Conservation (phyloP, 192 early-diverging fungal genomes). For the Geosiphon pyriformis region DNA sequence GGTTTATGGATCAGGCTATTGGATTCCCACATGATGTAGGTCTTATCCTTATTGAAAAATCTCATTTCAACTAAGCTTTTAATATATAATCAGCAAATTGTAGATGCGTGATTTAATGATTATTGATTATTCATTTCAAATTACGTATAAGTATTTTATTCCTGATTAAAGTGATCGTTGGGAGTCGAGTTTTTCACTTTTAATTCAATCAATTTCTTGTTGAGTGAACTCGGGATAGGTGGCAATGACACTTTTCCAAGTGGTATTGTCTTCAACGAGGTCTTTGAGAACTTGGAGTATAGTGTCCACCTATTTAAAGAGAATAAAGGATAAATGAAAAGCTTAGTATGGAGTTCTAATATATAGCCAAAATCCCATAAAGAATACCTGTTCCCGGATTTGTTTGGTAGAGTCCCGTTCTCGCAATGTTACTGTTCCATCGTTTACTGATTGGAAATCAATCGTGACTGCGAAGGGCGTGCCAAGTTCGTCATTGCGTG, state of each 20-base stretch:
- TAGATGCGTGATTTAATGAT: no score
- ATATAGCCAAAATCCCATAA: background rate
- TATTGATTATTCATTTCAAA: no score
- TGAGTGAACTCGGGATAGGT: slow-evolving; percentile 64
- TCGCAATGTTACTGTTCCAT: slow-evolving; percentile 89
- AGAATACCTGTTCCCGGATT: slow-evolving; percentile 63
- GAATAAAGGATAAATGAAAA: background rate
- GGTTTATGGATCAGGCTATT: no score
- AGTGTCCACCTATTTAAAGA: slow-evolving; percentile 40
- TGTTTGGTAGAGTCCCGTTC: slow-evolving; percentile 96
- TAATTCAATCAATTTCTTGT: slow-evolving; percentile 34
- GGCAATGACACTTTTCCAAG: slow-evolving; percentile 66
- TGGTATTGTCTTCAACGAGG: slow-evolving; percentile 62
- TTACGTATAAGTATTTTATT: no score
- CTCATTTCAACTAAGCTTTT: no score
- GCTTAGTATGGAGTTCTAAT: background rate
- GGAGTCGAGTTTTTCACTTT: no score
- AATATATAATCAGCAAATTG: no score
- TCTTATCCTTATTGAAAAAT: no score
- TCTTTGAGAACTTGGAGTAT: slow-evolving; percentile 72
- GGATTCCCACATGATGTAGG: no score
- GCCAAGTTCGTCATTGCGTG: slow-evolving; percentile 97
- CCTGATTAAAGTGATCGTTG: no score
- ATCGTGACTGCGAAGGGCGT: slow-evolving; percentile 97
- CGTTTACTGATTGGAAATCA: slow-evolving; percentile 96